Percentiles rank a stretch among this genome's conserved stretches.
These are phyloP conservation scores for Sabuloglossum arenarium DNA, from an alignment of 495 filamentous ascomycete genomes.

Conservation along the genomic window DNA sequence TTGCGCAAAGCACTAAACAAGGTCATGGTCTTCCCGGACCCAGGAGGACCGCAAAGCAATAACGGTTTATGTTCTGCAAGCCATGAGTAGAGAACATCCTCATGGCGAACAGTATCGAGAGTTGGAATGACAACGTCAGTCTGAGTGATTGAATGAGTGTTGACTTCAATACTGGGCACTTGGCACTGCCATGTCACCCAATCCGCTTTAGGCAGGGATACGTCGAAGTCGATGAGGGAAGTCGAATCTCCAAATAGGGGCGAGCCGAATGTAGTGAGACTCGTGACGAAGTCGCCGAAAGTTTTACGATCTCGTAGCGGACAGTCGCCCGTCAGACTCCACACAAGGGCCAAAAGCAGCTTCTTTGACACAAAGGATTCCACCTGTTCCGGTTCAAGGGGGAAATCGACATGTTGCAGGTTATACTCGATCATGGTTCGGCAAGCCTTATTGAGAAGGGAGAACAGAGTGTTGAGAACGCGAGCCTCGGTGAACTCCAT, in stretches of 20 bases:
- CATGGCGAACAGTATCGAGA: conserved; percentile 86
- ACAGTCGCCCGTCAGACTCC: conserved; percentile 91
- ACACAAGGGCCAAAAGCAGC: conserved; percentile 71
- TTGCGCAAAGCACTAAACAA: conserved; percentile 92
- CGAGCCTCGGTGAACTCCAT: conserved; percentile 92
- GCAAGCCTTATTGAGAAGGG: conserved; percentile 80
- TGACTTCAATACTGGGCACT: conserved; percentile 85
- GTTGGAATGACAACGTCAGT: conserved; percentile 97
- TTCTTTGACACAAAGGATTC: conserved; percentile 86
- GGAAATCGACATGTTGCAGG: conserved; percentile 79
- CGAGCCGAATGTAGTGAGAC: conserved; percentile 62
- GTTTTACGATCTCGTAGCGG: conserved; percentile 67
- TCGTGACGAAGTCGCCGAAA: conserved; percentile 67
- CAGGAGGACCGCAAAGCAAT: conserved; percentile 87
- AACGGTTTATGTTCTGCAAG: conserved; percentile 95
- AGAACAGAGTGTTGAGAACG: conserved; percentile 83
- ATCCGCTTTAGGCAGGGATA: conserved; percentile 61
- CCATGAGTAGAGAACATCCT: conserved; percentile 97
- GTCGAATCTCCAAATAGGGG: conserved; percentile 49
- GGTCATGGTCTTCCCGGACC: conserved; percentile 99
- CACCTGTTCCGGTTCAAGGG: conserved; percentile 68
- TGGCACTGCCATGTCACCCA: conserved; percentile 90
- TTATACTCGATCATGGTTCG: conserved; percentile 91
- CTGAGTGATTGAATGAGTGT: conserved; percentile 91
- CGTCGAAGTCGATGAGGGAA: conserved; percentile 90